A percentile compares a stretch with the other conserved stretches of the same genome.
These are phyloP conservation scores for Tulasnella calospora DNA, from an alignment of 768 basidiomycete species.

Conservation along the genomic window DNA sequence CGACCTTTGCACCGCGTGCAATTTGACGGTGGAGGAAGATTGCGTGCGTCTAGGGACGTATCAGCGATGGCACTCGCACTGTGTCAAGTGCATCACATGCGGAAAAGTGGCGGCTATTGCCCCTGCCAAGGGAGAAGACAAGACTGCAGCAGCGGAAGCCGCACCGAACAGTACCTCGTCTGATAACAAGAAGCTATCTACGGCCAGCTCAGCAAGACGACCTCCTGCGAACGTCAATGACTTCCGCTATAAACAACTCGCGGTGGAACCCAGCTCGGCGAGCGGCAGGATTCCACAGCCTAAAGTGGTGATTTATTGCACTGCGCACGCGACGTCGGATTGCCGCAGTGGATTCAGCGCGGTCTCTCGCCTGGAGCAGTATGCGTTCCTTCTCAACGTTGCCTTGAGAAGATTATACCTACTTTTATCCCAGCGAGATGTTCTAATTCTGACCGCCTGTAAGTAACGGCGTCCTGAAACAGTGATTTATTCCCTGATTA, in stretches of 20 bases:
- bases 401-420: slow-evolving; percentile 87
- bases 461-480: slow-evolving; percentile 33
- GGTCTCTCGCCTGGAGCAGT: slow-evolving; percentile 93
- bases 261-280: slow-evolving; percentile 23
- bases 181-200: slow-evolving; percentile 38
- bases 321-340: slow-evolving; percentile 62
- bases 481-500: background rate
- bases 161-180: slow-evolving; percentile 37
- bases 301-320: slow-evolving; percentile 58
- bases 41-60: slow-evolving; percentile 94
- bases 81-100: slow-evolving; percentile 78
- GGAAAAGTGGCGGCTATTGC: slow-evolving; percentile 68
- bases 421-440: slow-evolving; percentile 79
- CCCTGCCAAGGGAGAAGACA: slow-evolving; percentile 48
- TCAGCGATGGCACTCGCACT: slow-evolving; percentile 93
- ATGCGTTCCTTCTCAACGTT: slow-evolving; percentile 93
- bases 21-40: slow-evolving; percentile 91
- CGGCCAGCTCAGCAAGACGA: slow-evolving; percentile 59
- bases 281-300: slow-evolving; percentile 13
- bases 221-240: slow-evolving; percentile 74
- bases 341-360: slow-evolving; percentile 78
- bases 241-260: slow-evolving; percentile 59
- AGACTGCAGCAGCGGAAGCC: slow-evolving; percentile 51
- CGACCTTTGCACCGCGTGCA: slow-evolving; percentile 87
- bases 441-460: slow-evolving; percentile 79